Base-by-base conservation (phyloP, 139 green algal genomes). In the Dunaliella primolecta region DNA sequence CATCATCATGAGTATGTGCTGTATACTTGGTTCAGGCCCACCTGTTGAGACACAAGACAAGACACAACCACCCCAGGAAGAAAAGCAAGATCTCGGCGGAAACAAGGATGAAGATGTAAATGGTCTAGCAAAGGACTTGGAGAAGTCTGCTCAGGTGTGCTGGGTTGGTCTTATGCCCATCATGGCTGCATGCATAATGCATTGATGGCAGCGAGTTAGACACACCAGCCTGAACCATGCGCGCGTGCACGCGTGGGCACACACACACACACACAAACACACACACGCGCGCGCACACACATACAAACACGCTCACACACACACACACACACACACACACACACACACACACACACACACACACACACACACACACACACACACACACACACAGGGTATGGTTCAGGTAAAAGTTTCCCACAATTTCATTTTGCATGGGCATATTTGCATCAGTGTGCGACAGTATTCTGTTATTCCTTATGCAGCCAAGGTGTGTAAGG, bases 141-240 rank as follows among this genome's bases (percentile, higher is more conserved):
- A 87, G 75, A 56, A 71, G 34, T 57, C 81, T n/a, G 85, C 81
- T 3, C 84, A 84, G 76, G 78, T 88, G 27, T 25, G 46, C 46
- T 15, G 7, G 7, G 46, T 25, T 64, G 46, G 7, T 64, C 46
- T 64, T 64, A 25, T 25, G 23, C 38, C 30, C 55, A 83, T 56
- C 27, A 35, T 34, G 29, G 1, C 7, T 79, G 71, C 33, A 70
- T 81, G 72, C 11, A 74, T 32, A 57, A 55, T 21, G 32, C 57
- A 84, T 78, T 30, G 3, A 33, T 24, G 21, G 36, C 35, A 31
- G 78, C 36, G 3, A 56, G 33, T 72, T 36, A 25, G 29, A 35
- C 20, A 74, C 2, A 36, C 11, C 35, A 46, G 38, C 80, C 38
- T 78, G 55, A 3, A 77, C 36, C 2, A 38, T 37, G 15, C 55